These are phyloP conservation scores for Phytophthora cajani DNA, from an alignment of 352 stramenopile species.

Conservation along the genomic window DNA sequence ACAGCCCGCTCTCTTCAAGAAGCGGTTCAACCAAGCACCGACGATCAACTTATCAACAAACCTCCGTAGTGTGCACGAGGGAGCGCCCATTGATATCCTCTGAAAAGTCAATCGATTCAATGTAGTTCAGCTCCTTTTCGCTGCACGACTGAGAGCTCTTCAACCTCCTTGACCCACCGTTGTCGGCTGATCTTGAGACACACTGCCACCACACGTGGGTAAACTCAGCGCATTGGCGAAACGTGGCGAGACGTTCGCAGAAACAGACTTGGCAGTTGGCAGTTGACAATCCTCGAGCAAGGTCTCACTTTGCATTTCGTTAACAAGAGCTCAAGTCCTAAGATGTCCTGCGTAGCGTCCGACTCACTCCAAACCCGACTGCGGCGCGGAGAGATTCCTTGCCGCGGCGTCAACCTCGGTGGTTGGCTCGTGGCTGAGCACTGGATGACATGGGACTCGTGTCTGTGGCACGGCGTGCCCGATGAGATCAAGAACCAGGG, in stretches of 20 bases:
- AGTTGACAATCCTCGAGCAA: slow-evolving; percentile 20
- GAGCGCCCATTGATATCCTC: neutral
- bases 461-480: slow-evolving; percentile 66
- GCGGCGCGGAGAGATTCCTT: slow-evolving; percentile 57
- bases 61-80: neutral
- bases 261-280: slow-evolving; percentile 15
- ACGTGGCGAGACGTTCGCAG: neutral
- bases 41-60: neutral
- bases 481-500: slow-evolving; percentile 51
- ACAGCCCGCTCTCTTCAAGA: neutral
- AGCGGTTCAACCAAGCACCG: neutral
- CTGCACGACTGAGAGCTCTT: neutral
- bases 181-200: slow-evolving; percentile 29
- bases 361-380: slow-evolving; percentile 66
- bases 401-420: slow-evolving; percentile 76
- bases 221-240: slow-evolving; percentile 8
- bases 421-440: slow-evolving; percentile 83
- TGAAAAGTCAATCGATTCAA: slow-evolving; percentile 6
- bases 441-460: slow-evolving; percentile 77
- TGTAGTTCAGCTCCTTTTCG: neutral
- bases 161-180: neutral
- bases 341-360: slow-evolving; percentile 30
- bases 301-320: slow-evolving; percentile 26
- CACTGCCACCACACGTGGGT: slow-evolving; percentile 21
- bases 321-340: slow-evolving; percentile 1